Conservation (phyloP, 257 asterid species). For the Lithospermum erythrorhizon region DNA sequence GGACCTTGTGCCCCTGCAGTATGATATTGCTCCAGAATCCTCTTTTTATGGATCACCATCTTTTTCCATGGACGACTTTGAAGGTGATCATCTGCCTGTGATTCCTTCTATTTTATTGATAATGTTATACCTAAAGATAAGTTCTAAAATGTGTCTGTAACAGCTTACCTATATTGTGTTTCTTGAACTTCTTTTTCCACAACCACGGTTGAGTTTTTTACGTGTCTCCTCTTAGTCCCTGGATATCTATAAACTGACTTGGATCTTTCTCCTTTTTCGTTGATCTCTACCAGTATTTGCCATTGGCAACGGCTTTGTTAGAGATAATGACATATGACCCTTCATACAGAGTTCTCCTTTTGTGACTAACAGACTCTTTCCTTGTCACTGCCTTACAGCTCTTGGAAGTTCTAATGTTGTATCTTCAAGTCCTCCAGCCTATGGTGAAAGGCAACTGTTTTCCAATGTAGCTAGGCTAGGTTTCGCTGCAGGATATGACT, state of each 20-base stretch:
- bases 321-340: background rate
- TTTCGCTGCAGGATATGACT: conserved; percentile 86
- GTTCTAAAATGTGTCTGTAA: background rate
- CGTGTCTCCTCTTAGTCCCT: background rate
- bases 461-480: conserved; percentile 87
- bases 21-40: conserved; percentile 22
- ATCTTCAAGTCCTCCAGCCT: conserved; percentile 48
- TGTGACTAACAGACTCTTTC: conserved; percentile 6
- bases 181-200: background rate
- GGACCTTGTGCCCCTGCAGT: conserved; percentile 36
- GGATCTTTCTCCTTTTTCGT: too few species aligned
- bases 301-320: background rate
- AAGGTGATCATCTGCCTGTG: conserved; percentile 35
- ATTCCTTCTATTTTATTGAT: background rate
- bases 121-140: background rate
- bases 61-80: conserved; percentile 83
- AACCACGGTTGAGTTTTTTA: background rate
- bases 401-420: conserved; percentile 48
- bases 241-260: background rate
- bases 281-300: background rate
- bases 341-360: background rate
- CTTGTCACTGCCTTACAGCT: conserved; percentile 31
- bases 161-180: background rate
- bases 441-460: conserved; percentile 49
- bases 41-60: conserved; percentile 39